phyloP scores from a whole-genome alignment of 2,329 filamentous ascomycete genomes.

The Colletotrichum sp. region DNA sequence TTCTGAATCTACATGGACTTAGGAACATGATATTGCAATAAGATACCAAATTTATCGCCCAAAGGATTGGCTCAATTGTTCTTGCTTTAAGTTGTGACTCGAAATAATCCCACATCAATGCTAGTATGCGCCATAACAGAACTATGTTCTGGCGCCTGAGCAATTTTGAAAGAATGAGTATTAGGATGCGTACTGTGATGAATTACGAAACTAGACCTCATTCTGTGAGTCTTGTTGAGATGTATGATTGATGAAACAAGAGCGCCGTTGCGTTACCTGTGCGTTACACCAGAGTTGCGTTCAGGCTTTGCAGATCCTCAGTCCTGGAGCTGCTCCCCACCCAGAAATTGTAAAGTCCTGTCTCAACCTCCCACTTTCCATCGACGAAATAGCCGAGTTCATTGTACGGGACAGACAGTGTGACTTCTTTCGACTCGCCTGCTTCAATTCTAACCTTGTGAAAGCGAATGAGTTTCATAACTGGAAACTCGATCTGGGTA shows the following conservation, averaged over 20 bases:
- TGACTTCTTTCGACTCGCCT: conserved; percentile 39
- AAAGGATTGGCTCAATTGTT: neutral
- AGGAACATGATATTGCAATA: neutral
- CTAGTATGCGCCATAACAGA: neutral
- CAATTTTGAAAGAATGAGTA: neutral
- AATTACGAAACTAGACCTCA: neutral
- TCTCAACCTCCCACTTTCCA: conserved; percentile 25
- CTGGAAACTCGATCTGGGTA: conserved; percentile 38
- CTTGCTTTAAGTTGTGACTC: neutral
- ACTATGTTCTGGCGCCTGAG: accelerated
- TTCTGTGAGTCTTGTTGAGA: neutral
- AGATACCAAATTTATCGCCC: neutral
- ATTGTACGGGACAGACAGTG: conserved; percentile 31
- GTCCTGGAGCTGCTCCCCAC: conserved; percentile 31
- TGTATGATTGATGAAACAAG: neutral
- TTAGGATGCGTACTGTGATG: neutral
- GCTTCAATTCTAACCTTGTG: conserved; percentile 45
- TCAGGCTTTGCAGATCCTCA: neutral
- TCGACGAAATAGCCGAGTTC: conserved; percentile 34
- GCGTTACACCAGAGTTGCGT: neutral
- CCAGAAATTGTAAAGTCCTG: conserved; percentile 33
- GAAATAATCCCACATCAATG: neutral
- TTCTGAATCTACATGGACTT: neutral
- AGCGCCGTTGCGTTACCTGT: neutral
- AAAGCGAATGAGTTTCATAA: conserved; percentile 56